Evolutionary conservation across 805 yeast genomes (phyloP).

Genomic region (Teunomyces gatunensis): DNA sequence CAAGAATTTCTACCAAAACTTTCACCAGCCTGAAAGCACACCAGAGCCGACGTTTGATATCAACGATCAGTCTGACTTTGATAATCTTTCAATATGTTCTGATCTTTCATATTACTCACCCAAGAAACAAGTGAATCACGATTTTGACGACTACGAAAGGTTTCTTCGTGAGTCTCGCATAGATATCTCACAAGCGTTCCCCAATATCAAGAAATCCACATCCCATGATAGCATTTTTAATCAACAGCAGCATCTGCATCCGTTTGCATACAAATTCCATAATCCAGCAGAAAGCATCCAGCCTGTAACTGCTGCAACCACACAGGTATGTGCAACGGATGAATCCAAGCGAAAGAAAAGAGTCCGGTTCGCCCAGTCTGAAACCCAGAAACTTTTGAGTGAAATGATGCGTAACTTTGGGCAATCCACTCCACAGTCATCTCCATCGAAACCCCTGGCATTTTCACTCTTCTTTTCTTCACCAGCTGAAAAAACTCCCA

Average conservation of each 20-base stretch:
- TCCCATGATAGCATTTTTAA: slow-evolving; percentile 24
- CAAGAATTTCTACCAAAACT: slow-evolving; percentile 18
- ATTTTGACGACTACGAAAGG: slow-evolving; percentile 27
- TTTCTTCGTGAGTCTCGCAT: slow-evolving; percentile 34
- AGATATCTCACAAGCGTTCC: slow-evolving; percentile 29
- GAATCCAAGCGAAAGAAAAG: background rate
- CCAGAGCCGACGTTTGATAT: slow-evolving; percentile 11
- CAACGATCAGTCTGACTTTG: slow-evolving; percentile 12
- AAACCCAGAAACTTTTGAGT: slow-evolving; percentile 14
- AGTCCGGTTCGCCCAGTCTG: slow-evolving; percentile 7
- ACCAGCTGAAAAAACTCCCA: slow-evolving; percentile 15
- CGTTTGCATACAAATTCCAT: slow-evolving; percentile 27
- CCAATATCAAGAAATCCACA: slow-evolving; percentile 23
- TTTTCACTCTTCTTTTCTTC: slow-evolving; percentile 19
- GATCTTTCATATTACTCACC: slow-evolving; percentile 23
- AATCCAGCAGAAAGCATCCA: slow-evolving; percentile 34
- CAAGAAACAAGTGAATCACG: slow-evolving; percentile 8
- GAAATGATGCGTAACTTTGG: slow-evolving; percentile 16
- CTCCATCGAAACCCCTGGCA: slow-evolving; percentile 7
- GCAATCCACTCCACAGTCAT: slow-evolving; percentile 2
- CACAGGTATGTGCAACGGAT: background rate
- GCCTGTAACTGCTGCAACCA: slow-evolving; percentile 6
- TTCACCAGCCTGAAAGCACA: background rate
- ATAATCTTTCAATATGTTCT: slow-evolving; percentile 20
- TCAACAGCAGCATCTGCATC: slow-evolving; percentile 3